Percentiles rank a stretch among this genome's conserved stretches.
Evolutionary conservation across 1,284 basidiomycete species (phyloP).

Genomic region (Cryptococcus sp.): DNA sequence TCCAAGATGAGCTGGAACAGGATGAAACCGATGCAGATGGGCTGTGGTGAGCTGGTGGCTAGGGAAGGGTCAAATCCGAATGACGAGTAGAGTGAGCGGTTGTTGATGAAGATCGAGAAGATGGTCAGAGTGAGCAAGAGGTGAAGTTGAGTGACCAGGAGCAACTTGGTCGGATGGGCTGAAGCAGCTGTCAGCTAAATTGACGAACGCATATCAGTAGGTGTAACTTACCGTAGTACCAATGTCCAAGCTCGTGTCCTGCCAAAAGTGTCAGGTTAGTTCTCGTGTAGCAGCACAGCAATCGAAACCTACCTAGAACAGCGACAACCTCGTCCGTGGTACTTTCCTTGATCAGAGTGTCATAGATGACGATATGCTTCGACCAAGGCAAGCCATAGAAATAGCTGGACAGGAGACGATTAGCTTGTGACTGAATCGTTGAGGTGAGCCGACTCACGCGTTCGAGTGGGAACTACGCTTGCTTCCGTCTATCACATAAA

Average conservation of each 20-base stretch:
- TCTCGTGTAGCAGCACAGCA: no score
- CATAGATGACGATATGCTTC: slow-evolving; percentile 96
- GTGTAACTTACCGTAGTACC: slow-evolving; percentile 64
- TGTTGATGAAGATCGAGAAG: slow-evolving; percentile 86
- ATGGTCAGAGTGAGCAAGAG: slow-evolving; percentile 80
- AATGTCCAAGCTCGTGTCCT: slow-evolving; percentile 93
- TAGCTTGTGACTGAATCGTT: background rate
- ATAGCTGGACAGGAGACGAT: slow-evolving; percentile 55
- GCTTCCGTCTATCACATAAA: slow-evolving; percentile 97
- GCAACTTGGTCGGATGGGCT: slow-evolving; percentile 82
- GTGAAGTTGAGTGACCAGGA: slow-evolving; percentile 82
- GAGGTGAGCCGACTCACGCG: slow-evolving; percentile 58
- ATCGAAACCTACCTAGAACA: slow-evolving; percentile 55
- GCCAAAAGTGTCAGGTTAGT: slow-evolving; percentile 13
- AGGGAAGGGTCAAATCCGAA: slow-evolving; percentile 76
- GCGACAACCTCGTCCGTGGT: slow-evolving; percentile 87
- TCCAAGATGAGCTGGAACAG: slow-evolving; percentile 84
- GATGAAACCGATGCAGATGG: slow-evolving; percentile 84
- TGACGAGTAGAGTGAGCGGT: slow-evolving; percentile 75
- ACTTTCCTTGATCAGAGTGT: slow-evolving; percentile 90
- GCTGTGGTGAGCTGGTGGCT: slow-evolving; percentile 63
- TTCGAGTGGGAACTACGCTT: slow-evolving; percentile 94
- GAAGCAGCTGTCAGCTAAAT: background rate
- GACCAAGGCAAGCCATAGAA: slow-evolving; percentile 94
- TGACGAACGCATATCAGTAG: background rate